Evolutionary conservation across 768 basidiomycete genomes (phyloP).

Genomic region (Lactarius psammicola): DNA sequence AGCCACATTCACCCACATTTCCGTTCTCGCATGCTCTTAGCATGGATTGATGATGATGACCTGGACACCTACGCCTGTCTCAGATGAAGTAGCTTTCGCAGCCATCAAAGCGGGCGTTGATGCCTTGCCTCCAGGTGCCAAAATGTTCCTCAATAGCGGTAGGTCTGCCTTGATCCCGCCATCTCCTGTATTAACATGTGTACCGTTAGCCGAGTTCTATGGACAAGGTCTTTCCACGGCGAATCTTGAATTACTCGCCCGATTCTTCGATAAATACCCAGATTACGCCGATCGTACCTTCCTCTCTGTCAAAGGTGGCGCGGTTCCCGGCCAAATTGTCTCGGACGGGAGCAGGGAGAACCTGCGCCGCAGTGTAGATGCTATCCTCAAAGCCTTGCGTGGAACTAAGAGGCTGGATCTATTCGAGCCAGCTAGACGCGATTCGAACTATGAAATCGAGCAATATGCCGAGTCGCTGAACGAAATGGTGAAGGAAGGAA

Average conservation of each 20-base stretch:
- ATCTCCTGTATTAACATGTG: background rate
- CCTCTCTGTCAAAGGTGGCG: slow-evolving; percentile 47
- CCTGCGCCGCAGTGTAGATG: slow-evolving; percentile 46
- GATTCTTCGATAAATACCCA: slow-evolving; percentile 50
- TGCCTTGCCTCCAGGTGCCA: slow-evolving; percentile 43
- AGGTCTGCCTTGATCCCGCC: slow-evolving; percentile 14
- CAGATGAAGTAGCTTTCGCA: slow-evolving; percentile 61
- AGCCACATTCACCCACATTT: background rate
- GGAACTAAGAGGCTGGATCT: slow-evolving; percentile 58
- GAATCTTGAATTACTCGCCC: slow-evolving; percentile 48
- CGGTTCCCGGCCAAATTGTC: background rate
- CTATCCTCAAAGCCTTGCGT: slow-evolving; percentile 45
- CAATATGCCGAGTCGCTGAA: slow-evolving; percentile 43
- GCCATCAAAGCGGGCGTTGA: slow-evolving; percentile 55
- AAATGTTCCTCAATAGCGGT: slow-evolving; percentile 54
- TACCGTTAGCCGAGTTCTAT: slow-evolving; percentile 55
- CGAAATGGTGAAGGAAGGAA: slow-evolving; percentile 51
- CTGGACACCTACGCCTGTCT: slow-evolving; percentile 46
- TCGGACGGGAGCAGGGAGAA: slow-evolving; percentile 42
- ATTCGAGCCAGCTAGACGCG: slow-evolving; percentile 53
- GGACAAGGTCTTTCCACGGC: slow-evolving; percentile 41
- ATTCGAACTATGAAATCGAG: slow-evolving; percentile 46
- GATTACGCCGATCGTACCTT: slow-evolving; percentile 46
- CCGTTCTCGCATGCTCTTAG: slow-evolving; percentile 39
- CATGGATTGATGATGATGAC: slow-evolving; percentile 59